A percentile compares a stretch with the other conserved stretches of the same genome.
Conservation (phyloP, 495 filamentous ascomycete genomes). For the Hypoxylon fuscum region DNA sequence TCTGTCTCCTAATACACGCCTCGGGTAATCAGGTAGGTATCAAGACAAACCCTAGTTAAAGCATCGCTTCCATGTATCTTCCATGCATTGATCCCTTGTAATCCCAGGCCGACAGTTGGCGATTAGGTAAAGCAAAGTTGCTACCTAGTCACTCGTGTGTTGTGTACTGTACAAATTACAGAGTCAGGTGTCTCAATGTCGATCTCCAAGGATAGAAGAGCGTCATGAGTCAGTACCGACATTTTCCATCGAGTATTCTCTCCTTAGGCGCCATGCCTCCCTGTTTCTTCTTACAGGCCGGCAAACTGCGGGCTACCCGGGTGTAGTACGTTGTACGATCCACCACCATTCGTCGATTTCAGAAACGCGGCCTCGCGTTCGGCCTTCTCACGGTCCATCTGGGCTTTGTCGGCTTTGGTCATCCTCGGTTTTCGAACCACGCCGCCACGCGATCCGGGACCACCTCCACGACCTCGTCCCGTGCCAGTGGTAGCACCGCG, state of each 20-base stretch:
- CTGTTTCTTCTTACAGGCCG: slow-evolving; percentile 25
- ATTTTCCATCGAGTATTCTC: neutral
- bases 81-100: slow-evolving; percentile 2
- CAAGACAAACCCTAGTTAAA: slow-evolving; percentile 12
- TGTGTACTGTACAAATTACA: slow-evolving; percentile 16
- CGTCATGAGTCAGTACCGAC: too few relatives aligned
- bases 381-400: slow-evolving; percentile 67
- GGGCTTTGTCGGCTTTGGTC: slow-evolving; percentile 82
- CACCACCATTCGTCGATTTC: slow-evolving; percentile 20
- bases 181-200: slow-evolving; percentile 1
- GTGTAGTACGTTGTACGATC: slow-evolving; percentile 44
- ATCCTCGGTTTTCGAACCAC: slow-evolving; percentile 80
- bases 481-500: slow-evolving; percentile 63
- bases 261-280: neutral
- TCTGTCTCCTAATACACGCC: too few relatives aligned
- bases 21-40: too few relatives aligned
- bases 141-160: slow-evolving; percentile 1
- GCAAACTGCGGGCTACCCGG: slow-evolving; percentile 44
- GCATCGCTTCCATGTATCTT: neutral
- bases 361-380: slow-evolving; percentile 50
- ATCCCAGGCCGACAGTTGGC: slow-evolving; percentile 2
- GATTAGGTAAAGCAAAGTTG: slow-evolving; percentile 5
- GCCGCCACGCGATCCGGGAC: slow-evolving; percentile 81
- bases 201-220: too few relatives aligned
- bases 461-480: slow-evolving; percentile 66